phyloP scores from a whole-genome alignment of 1,139 yeast species.

The Arxiozyma bovina region DNA sequence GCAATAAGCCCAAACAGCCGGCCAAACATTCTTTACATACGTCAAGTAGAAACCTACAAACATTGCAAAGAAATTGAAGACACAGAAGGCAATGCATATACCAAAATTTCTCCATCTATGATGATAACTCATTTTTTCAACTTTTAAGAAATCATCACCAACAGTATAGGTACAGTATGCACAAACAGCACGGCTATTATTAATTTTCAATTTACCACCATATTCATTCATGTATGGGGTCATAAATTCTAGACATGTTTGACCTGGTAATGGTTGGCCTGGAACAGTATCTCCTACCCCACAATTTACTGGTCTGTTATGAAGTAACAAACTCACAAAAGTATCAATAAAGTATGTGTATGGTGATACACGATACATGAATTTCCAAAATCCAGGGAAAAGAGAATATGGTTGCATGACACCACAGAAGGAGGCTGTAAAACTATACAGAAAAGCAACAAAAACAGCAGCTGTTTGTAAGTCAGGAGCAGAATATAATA shows the following conservation, averaged over 20 bases:
- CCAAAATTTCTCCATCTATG: constrained; percentile 56
- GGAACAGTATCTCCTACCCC: constrained; percentile 40
- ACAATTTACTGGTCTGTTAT: constrained; percentile 47
- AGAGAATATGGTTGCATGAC: constrained; percentile 45
- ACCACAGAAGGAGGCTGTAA: constrained; percentile 49
- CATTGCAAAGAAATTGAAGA: constrained; percentile 40
- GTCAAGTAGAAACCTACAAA: constrained; percentile 33
- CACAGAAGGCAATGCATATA: constrained; percentile 40
- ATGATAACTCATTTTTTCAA: constrained; percentile 37
- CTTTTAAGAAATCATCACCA: constrained; percentile 36
- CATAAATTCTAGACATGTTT: constrained; percentile 48
- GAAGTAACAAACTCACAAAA: constrained; percentile 43
- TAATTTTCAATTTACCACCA: constrained; percentile 34
- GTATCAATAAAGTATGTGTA: constrained; percentile 58
- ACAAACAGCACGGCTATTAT: constrained; percentile 32
- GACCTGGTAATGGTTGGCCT: constrained; percentile 45
- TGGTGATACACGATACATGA: constrained; percentile 63
- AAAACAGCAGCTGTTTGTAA: constrained; percentile 51
- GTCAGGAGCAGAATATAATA: constrained; percentile 48
- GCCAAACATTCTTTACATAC: constrained; percentile 25
- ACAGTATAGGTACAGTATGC: constrained; percentile 34
- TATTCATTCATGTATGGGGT: constrained; percentile 22
- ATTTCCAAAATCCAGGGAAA: constrained; percentile 55
- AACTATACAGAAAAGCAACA: constrained; percentile 42
- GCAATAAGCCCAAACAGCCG: constrained; percentile 10